phyloP scores from a whole-genome alignment of 441 rosid species.

The Adansonia madagascariensis region DNA sequence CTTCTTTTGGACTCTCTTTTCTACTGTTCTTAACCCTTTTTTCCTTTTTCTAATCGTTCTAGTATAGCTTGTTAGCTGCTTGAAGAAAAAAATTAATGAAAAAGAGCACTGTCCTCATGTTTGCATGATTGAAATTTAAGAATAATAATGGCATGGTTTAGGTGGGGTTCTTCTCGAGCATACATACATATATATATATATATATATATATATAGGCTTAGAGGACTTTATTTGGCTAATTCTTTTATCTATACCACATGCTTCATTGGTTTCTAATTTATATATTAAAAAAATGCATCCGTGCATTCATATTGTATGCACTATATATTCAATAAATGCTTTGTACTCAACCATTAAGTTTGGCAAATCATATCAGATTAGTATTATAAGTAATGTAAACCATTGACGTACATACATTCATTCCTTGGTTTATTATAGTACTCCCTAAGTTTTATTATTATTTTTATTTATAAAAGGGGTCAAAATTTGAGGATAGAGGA shows the following conservation, averaged over 20 bases:
- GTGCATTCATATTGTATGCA: constrained; percentile 19
- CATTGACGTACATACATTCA: neutral
- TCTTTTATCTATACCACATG: constrained; percentile 3
- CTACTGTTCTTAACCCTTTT: neutral
- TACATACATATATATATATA: neutral
- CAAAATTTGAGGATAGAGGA: too few relatives aligned
- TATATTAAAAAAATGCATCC: constrained; percentile 9
- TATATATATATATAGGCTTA: neutral
- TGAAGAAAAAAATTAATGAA: constrained; percentile 24
- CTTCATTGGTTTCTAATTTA: constrained; percentile 15
- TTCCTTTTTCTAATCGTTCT: constrained; percentile 8
- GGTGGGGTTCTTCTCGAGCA: constrained; percentile 28
- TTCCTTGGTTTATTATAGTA: neutral
- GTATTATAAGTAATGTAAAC: neutral
- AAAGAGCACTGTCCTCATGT: constrained; percentile 45
- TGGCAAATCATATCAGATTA: neutral
- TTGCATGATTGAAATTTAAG: constrained; percentile 52
- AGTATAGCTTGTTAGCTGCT: constrained; percentile 35
- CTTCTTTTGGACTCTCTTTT: constrained; percentile 35
- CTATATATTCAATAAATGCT: constrained; percentile 11
- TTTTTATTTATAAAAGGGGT: too few relatives aligned
- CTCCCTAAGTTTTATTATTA: neutral
- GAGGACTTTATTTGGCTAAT: constrained; percentile 16
- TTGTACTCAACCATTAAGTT: constrained; percentile 8
- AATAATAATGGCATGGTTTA: constrained; percentile 19